Conservation (phyloP, 1,139 yeast genomes). For the Yamadazyma membranifaciens region DNA sequence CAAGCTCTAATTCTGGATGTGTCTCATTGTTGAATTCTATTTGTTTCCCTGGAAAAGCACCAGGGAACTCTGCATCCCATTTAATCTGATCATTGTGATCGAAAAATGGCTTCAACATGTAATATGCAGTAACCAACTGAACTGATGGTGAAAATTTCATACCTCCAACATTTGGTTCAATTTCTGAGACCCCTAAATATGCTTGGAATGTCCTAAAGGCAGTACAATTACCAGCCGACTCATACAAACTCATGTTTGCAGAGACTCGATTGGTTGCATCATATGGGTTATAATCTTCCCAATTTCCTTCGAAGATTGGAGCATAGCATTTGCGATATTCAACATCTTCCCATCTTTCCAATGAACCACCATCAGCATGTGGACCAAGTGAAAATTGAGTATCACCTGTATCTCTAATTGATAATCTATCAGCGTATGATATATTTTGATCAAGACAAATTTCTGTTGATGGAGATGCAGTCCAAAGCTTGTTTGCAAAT, state of each 20-base stretch:
- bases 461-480: slow-evolving; percentile 28
- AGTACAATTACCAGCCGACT: slow-evolving; percentile 30
- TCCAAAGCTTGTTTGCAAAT: too few relatives aligned
- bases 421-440: slow-evolving; percentile 36
- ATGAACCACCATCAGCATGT: slow-evolving; percentile 46
- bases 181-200: slow-evolving; percentile 41
- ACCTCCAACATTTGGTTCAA: slow-evolving; percentile 44
- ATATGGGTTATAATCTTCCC: slow-evolving; percentile 48
- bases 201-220: slow-evolving; percentile 48
- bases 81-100: slow-evolving; percentile 26
- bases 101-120: slow-evolving; percentile 40
- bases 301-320: slow-evolving; percentile 39
- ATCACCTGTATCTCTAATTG: slow-evolving; percentile 44
- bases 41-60: slow-evolving; percentile 16
- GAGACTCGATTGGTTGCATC: slow-evolving; percentile 33
- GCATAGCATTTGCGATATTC: slow-evolving; percentile 37
- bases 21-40: too few relatives aligned
- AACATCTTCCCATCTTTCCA: slow-evolving; percentile 35
- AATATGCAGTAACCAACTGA: slow-evolving; percentile 38
- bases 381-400: slow-evolving; percentile 32
- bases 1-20: slow-evolving; percentile 30
- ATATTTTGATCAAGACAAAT: too few relatives aligned
- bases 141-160: slow-evolving; percentile 40
- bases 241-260: slow-evolving; percentile 35
- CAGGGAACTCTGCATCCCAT: slow-evolving; percentile 22